Percentiles rank a stretch among this genome's conserved stretches.
Evolutionary conservation across 352 stramenopile genomes (phyloP).

Genomic region (Globisporangium paroecandrum): DNA sequence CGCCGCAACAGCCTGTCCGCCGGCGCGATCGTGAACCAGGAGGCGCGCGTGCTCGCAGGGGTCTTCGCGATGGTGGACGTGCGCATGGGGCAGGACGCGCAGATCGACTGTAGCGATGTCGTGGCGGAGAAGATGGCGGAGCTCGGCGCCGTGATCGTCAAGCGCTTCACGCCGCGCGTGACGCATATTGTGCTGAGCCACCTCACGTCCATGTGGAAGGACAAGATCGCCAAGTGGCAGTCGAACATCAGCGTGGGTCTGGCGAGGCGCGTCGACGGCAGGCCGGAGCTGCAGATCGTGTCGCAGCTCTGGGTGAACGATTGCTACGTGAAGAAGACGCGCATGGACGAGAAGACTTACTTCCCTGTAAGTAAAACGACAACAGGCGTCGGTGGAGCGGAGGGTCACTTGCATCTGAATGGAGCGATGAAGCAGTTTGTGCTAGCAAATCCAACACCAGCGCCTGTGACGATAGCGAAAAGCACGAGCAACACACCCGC

Average conservation of each 20-base stretch:
- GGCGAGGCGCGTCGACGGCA: conserved; percentile 23
- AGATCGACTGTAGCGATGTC: conserved; percentile 80
- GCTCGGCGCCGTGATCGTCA: conserved; percentile 66
- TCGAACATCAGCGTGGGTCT: conserved; percentile 23
- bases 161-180: conserved; percentile 56
- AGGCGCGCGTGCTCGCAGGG: conserved; percentile 28
- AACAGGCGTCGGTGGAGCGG: neutral
- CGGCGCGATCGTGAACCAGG: conserved; percentile 2
- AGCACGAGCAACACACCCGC: conserved; percentile 2
- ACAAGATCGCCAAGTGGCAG: conserved; percentile 71
- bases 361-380: conserved; percentile 61
- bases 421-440: conserved; percentile 20
- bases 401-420: conserved; percentile 18
- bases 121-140: conserved; percentile 61
- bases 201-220: conserved; percentile 59
- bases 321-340: conserved; percentile 68
- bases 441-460: neutral
- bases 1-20: conserved; percentile 18
- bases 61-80: conserved; percentile 80
- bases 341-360: conserved; percentile 65
- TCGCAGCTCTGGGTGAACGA: conserved; percentile 83
- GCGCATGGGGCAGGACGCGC: conserved; percentile 50
- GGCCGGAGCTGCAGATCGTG: conserved; percentile 62
- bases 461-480: neutral
- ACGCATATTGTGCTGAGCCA: conserved; percentile 81